Percentiles rank a stretch among this genome's conserved stretches.
These are phyloP conservation scores for Aspergillus awamori DNA, from an alignment of 2,329 filamentous ascomycete genomes.

Conservation along the genomic window DNA sequence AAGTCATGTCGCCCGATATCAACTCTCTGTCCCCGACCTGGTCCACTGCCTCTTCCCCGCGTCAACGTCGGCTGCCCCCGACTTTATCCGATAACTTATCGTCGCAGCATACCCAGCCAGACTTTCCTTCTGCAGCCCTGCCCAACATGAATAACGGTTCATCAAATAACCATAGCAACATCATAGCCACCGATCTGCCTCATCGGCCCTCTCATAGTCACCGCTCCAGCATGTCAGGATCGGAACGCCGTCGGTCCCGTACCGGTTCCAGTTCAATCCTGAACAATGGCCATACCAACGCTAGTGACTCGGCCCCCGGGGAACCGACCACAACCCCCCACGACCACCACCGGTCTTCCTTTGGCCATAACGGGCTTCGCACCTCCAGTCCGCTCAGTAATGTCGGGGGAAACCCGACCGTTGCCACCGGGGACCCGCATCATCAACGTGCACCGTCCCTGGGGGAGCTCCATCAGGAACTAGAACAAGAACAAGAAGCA, in stretches of 20 bases:
- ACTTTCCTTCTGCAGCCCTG: slow-evolving; percentile 12
- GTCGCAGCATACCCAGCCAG: slow-evolving; percentile 36
- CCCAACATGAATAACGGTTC: slow-evolving; percentile 17
- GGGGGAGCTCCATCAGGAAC: slow-evolving; percentile 54
- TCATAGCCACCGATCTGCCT: slow-evolving; percentile 72
- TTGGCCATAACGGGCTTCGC: slow-evolving; percentile 42
- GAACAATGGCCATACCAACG: slow-evolving; percentile 33
- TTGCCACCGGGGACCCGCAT: slow-evolving; percentile 50
- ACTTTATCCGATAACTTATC: slow-evolving; percentile 64
- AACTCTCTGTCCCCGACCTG: slow-evolving; percentile 68
- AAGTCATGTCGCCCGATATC: slow-evolving; percentile 70
- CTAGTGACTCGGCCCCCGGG: slow-evolving; percentile 33
- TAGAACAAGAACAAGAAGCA: slow-evolving; percentile 56
- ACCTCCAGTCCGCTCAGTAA: slow-evolving; percentile 47
- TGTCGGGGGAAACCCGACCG: slow-evolving; percentile 45
- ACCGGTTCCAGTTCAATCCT: slow-evolving; percentile 44
- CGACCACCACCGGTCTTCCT: slow-evolving; percentile 45
- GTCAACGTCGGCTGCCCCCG: slow-evolving; percentile 34
- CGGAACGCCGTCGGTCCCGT: slow-evolving; percentile 48
- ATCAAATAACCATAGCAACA: slow-evolving; percentile 59
- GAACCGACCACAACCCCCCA: slow-evolving; percentile 36
- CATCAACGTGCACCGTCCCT: slow-evolving; percentile 53
- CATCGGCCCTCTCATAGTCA: slow-evolving; percentile 41
- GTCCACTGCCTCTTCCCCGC: slow-evolving; percentile 45
- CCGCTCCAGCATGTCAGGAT: slow-evolving; percentile 41